These are phyloP conservation scores for Scutellaria minor DNA, from an alignment of 257 asterid genomes.

Conservation along the genomic window DNA sequence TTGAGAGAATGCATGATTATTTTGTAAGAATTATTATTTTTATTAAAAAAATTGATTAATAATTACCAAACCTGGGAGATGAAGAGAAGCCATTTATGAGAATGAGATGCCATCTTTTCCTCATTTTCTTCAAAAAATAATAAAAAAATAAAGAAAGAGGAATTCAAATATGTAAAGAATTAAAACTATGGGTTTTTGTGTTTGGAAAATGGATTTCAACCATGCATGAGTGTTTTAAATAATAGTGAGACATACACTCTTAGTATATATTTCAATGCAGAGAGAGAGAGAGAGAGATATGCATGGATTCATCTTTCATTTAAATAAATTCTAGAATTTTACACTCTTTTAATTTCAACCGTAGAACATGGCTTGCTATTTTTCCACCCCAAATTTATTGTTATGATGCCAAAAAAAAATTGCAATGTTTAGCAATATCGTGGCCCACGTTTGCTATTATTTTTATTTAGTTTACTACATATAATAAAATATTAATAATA, in stretches of 20 bases:
- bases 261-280: no score
- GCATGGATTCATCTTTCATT: constrained; percentile 38
- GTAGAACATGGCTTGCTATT: constrained; percentile 51
- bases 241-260: constrained; percentile 18
- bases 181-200: neutral
- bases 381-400: constrained; percentile 29
- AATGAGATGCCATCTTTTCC: constrained; percentile 22
- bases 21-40: no score
- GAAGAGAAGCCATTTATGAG: constrained; percentile 21
- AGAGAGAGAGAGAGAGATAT: constrained; percentile 22
- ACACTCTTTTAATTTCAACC: constrained; percentile 45
- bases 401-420: neutral
- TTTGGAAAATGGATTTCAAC: constrained; percentile 25
- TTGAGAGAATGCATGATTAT: no score
- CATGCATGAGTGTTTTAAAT: constrained; percentile 31
- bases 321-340: constrained; percentile 36
- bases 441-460: constrained; percentile 4
- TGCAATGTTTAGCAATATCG: neutral
- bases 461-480: neutral
- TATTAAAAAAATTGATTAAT: neutral
- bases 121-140: constrained; percentile 1
- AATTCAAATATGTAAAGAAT: neutral
- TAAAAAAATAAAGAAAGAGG: neutral
- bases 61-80: constrained; percentile 30
- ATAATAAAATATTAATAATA: no score